These are phyloP conservation scores for Scedosporium apiospermum DNA, from an alignment of 2,329 filamentous ascomycete genomes.

Conservation along the genomic window DNA sequence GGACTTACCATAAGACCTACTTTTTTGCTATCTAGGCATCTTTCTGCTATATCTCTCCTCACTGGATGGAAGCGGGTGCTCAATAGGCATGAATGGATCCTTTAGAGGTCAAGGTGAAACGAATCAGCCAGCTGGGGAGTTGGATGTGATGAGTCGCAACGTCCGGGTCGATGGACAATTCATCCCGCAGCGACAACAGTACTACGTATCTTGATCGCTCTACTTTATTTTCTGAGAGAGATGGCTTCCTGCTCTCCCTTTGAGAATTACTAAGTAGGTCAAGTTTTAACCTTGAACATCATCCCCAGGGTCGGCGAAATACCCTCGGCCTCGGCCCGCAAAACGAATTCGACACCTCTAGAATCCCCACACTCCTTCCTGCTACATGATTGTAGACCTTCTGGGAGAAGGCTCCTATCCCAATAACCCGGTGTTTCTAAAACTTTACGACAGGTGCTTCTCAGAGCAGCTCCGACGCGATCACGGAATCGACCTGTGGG, in stretches of 20 bases:
- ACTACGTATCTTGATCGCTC: neutral
- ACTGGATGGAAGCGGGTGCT: too few species aligned
- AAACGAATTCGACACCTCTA: neutral
- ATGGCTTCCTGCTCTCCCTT: conserved; percentile 3
- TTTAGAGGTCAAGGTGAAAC: too few species aligned
- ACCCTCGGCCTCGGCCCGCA: neutral
- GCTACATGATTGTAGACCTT: conserved; percentile 14
- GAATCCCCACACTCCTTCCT: conserved; percentile 9
- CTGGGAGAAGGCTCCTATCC: neutral
- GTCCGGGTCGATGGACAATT: too few species aligned
- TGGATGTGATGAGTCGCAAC: too few species aligned
- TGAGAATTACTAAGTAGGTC: neutral
- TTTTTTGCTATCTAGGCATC: too few species aligned
- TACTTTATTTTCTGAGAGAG: neutral
- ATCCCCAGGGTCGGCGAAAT: neutral
- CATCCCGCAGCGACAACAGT: neutral
- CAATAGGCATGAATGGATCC: too few species aligned
- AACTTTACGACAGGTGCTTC: conserved; percentile 15
- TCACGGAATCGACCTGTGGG: conserved; percentile 9
- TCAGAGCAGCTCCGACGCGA: conserved; percentile 11
- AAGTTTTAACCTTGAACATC: neutral
- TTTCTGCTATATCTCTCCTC: too few species aligned
- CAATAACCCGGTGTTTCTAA: conserved; percentile 11
- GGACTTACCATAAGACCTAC: too few species aligned
- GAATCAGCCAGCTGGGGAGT: too few species aligned